phyloP scores from a whole-genome alignment of 805 yeast genomes.

The Candida quercuum region DNA sequence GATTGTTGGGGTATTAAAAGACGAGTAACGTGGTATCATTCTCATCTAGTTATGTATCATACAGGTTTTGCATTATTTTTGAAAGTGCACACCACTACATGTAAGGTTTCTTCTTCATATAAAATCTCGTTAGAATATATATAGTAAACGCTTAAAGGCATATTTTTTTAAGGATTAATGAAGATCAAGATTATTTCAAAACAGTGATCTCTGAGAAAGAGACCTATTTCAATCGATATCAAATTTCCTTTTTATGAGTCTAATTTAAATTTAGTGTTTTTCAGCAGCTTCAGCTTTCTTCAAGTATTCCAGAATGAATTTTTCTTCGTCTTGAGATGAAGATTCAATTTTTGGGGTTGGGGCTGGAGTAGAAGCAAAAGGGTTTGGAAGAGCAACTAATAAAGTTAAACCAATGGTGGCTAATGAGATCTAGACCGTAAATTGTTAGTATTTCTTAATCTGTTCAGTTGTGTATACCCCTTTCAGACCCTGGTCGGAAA shows the following conservation, averaged over 20 bases:
- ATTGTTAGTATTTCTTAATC: slow-evolving; percentile 11
- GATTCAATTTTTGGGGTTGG: slow-evolving; percentile 66
- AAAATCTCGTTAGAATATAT: not conserved
- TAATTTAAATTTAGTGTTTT: slow-evolving; percentile 20
- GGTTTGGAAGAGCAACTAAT: slow-evolving; percentile 63
- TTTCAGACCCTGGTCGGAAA: no score
- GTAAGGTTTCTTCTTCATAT: not conserved
- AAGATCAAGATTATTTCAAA: no score
- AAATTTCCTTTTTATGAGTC: no score
- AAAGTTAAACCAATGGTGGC: slow-evolving; percentile 73
- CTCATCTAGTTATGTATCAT: not conserved
- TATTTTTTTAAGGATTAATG: no score
- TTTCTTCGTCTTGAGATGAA: slow-evolving; percentile 81
- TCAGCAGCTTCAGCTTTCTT: slow-evolving; percentile 36
- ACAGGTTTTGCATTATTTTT: no score
- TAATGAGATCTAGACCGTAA: slow-evolving; percentile 52
- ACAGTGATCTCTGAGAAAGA: no score
- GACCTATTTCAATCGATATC: no score
- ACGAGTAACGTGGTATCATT: no score
- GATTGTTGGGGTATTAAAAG: not conserved
- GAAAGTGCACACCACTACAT: no score
- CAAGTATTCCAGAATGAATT: slow-evolving; percentile 68
- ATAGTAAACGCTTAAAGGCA: not conserved
- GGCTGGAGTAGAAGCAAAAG: slow-evolving; percentile 37
- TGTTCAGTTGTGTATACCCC: not conserved